phyloP scores from a whole-genome alignment of 768 basidiomycete species.

The Trametes cubensis region DNA sequence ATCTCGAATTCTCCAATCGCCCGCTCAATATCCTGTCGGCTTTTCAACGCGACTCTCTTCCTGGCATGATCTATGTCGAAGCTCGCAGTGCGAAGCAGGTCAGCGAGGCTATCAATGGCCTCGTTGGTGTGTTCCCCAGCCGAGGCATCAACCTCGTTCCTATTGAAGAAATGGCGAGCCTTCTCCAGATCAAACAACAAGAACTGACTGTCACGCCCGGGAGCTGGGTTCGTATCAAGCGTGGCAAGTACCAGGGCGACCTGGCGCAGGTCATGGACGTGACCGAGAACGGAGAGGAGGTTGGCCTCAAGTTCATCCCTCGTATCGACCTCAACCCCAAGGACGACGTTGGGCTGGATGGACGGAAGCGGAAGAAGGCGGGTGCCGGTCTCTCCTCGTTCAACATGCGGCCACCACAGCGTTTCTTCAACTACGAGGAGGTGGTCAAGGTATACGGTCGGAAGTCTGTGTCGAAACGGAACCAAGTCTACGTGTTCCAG shows the following conservation, averaged over 20 bases:
- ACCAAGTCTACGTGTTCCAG: constrained; percentile 81
- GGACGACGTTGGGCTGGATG: constrained; percentile 68
- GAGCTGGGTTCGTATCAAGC: constrained; percentile 93
- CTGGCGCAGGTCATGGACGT: constrained; percentile 94
- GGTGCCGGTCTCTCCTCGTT: constrained; percentile 45
- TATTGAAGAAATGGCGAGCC: constrained; percentile 96
- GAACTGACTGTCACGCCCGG: constrained; percentile 82
- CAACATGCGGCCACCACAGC: constrained; percentile 83
- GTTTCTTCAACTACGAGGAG: constrained; percentile 93
- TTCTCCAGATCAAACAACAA: constrained; percentile 95
- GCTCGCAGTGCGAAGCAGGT: constrained; percentile 88
- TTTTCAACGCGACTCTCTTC: constrained; percentile 93
- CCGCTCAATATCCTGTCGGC: constrained; percentile 90
- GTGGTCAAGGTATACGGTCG: constrained; percentile 84
- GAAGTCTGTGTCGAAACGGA: constrained; percentile 73
- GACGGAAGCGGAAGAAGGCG: constrained; percentile 79
- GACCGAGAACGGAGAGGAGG: constrained; percentile 90
- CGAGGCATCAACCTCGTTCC: constrained; percentile 86
- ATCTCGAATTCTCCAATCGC: constrained; percentile 73
- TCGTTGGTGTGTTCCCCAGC: constrained; percentile 89
- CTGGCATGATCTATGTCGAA: constrained; percentile 97
- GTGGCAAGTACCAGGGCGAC: constrained; percentile 93
- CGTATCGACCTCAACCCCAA: constrained; percentile 94
- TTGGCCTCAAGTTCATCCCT: constrained; percentile 93
- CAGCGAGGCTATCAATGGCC: constrained; percentile 79